Base-by-base conservation (phyloP, 768 basidiomycete genomes). In the Russula foetens region DNA sequence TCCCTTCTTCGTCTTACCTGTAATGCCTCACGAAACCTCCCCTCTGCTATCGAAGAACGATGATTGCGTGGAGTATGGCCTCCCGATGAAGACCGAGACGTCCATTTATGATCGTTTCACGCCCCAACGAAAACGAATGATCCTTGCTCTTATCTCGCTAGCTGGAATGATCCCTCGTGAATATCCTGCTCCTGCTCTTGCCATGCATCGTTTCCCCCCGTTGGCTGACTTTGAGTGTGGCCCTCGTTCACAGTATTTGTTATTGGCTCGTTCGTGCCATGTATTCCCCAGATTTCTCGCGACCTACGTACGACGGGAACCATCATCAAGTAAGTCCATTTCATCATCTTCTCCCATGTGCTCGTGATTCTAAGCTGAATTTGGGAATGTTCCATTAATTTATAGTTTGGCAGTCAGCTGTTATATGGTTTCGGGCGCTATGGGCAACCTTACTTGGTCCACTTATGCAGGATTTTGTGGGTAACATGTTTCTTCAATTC, bases 271-370 rank as follows among this genome's bases (percentile, higher is more conserved):
- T 90, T 92, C 69, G 77, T 89, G 2, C 89, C 89, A 0, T 83
- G 84, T 0, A 86, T 92, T 57, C 87, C 88, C 0, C 79, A 86
- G 52, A 83, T 93, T 47, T 82, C 89, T 8, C 71, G 70, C 28
- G 88, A 92, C 60, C 70, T 92, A 11, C 50, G 79, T 26, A 76
- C 85, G 0, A 80, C 86, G 0, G 78, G 78, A 0, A 65, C 79
- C 17, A 70, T 85, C 19, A 77, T 90, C 53, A 86, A 83, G 83
- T 82, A 56, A 17, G 70, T 59, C 39, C 28, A 3, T 35, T 35
- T 33, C 31, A 33, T 33, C 35, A n/a, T n/a, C n/a, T n/a, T n/a
- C n/a, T n/a, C 14, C 35, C 35, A 35, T 1, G 38, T 21, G 14
- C 29, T 6, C 12, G 15, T n/a, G 45, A 44, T n/a, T 3, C 3